Evolutionary conservation across 2,329 filamentous ascomycete genomes (phyloP).

Genomic region (Pseudocercospora eumusae): DNA sequence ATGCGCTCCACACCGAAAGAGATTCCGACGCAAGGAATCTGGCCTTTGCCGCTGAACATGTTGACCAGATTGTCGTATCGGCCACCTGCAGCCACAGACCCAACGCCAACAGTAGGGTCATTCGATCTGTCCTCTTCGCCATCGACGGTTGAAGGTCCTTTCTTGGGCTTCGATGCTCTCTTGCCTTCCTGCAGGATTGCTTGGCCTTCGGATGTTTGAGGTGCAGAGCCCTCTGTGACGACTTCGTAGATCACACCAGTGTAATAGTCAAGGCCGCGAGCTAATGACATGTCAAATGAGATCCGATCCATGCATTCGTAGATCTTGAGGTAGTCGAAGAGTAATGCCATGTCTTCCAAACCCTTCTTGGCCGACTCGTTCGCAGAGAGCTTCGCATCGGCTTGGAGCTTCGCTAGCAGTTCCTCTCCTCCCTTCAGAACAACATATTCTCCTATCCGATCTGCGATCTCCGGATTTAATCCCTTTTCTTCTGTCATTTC

Average conservation of each 20-base stretch:
- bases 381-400: conserved; percentile 66
- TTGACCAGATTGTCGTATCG: conserved; percentile 91
- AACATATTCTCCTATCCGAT: conserved; percentile 86
- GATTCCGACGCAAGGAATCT: conserved; percentile 87
- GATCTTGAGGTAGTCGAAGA: conserved; percentile 79
- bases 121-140: conserved; percentile 69
- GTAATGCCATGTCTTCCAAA: conserved; percentile 74
- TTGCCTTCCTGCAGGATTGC: conserved; percentile 51
- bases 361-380: conserved; percentile 78
- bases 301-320: conserved; percentile 72
- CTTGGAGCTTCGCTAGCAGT: conserved; percentile 68
- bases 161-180: conserved; percentile 52
- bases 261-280: conserved; percentile 89
- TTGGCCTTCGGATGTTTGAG: conserved; percentile 47
- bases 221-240: conserved; percentile 76
- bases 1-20: conserved; percentile 96
- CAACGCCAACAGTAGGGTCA: conserved; percentile 79
- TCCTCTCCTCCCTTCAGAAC: conserved; percentile 70
- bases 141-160: conserved; percentile 41
- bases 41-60: conserved; percentile 77
- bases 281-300: conserved; percentile 87
- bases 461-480: conserved; percentile 71
- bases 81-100: conserved; percentile 84
- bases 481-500: conserved; percentile 96
- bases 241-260: conserved; percentile 91